A percentile compares a stretch with the other conserved stretches of the same genome.
phyloP scores from a whole-genome alignment of 371 early-diverging fungal species.

The Coemansia sp. region DNA sequence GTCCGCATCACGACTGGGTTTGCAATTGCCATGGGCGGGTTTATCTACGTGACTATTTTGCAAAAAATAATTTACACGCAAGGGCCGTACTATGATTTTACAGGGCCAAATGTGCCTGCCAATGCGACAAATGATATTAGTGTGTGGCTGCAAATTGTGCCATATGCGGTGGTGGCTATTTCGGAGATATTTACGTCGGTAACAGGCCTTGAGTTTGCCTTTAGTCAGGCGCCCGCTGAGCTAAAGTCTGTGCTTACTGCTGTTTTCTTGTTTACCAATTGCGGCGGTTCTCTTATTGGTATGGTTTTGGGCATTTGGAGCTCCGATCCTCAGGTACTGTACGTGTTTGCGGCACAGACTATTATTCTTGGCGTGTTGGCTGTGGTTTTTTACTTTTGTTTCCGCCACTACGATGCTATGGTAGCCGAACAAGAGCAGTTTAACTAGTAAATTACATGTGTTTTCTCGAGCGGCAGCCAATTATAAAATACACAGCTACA shows the following conservation, averaged over 20 bases:
- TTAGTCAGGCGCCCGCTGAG: slow-evolving; percentile 68
- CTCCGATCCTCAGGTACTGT: slow-evolving; percentile 66
- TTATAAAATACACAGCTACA: too few relatives aligned
- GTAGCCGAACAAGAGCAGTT: slow-evolving; percentile 21
- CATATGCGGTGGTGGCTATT: slow-evolving; percentile 65
- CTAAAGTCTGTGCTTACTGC: slow-evolving; percentile 79
- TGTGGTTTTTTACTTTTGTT: slow-evolving; percentile 47
- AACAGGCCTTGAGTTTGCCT: slow-evolving; percentile 79
- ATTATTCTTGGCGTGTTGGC: slow-evolving; percentile 53
- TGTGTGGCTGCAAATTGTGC: slow-evolving; percentile 69
- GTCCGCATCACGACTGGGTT: slow-evolving; percentile 73
- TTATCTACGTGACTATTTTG: slow-evolving; percentile 67
- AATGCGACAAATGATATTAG: slow-evolving; percentile 55
- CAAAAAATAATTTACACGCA: slow-evolving; percentile 65
- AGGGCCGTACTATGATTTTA: slow-evolving; percentile 59
- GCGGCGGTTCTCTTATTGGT: slow-evolving; percentile 61
- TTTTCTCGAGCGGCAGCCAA: too few relatives aligned
- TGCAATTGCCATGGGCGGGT: slow-evolving; percentile 60
- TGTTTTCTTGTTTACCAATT: slow-evolving; percentile 69
- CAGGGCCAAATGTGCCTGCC: slow-evolving; percentile 30
- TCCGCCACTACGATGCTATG: slow-evolving; percentile 38
- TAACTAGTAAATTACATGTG: not conserved
- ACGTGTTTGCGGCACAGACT: slow-evolving; percentile 65
- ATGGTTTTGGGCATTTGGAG: slow-evolving; percentile 68
- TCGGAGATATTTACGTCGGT: slow-evolving; percentile 74